Conservation (phyloP, 129 eudicot genomes). For the Erigeron canadensis region DNA sequence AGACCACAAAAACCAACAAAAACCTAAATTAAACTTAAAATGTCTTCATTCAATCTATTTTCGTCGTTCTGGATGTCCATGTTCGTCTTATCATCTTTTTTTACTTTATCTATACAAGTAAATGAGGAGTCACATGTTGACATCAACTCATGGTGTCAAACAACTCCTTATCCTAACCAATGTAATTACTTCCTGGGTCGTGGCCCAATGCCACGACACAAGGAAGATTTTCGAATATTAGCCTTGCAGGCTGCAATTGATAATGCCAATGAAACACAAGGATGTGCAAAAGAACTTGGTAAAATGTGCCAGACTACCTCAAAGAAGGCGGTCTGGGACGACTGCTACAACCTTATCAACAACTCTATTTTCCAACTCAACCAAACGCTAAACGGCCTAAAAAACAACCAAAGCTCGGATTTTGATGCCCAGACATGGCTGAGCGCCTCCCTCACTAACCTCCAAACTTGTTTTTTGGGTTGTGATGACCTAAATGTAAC, state of each 20-base stretch:
- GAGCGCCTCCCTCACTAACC: conserved; percentile 68
- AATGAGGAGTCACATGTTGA: conserved; percentile 24
- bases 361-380: conserved; percentile 56
- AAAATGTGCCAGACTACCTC: conserved; percentile 40
- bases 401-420: conserved; percentile 37
- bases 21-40: conserved; percentile 2
- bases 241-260: conserved; percentile 49
- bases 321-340: conserved; percentile 49
- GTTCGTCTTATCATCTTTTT: background rate
- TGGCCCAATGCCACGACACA: conserved; percentile 30
- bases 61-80: conserved; percentile 5
- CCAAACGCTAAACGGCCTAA: conserved; percentile 48
- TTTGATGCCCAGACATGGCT: conserved; percentile 86
- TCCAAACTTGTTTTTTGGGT: conserved; percentile 63
- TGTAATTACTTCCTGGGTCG: conserved; percentile 55
- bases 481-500: conserved; percentile 52
- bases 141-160: conserved; percentile 56
- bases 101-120: conserved; percentile 1
- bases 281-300: conserved; percentile 29
- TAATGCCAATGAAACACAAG: conserved; percentile 48
- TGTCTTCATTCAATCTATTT: conserved; percentile 18
- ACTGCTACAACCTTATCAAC: conserved; percentile 56
- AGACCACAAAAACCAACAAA: conserved; percentile 2
- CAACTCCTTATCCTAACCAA: conserved; percentile 78
- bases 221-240: conserved; percentile 47